Evolutionary conservation across 129 eudicot genomes (phyloP).

Genomic region (Glebionis coronaria): DNA sequence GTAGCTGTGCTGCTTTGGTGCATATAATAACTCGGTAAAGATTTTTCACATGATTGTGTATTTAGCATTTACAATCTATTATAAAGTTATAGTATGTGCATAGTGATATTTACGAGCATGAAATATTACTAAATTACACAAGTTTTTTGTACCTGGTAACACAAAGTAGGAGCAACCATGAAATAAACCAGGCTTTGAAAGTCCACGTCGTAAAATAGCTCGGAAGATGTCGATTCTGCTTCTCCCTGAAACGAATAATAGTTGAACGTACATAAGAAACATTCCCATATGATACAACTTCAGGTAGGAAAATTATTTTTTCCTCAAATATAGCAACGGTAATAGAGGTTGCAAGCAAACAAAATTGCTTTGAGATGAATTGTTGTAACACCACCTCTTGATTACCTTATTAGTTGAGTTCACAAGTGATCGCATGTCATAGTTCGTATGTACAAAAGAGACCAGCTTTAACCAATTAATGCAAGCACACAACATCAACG

Average conservation of each 20-base stretch:
- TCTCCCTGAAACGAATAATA: conserved; percentile 45
- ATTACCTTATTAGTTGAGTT: conserved; percentile 64
- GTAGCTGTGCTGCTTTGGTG: too few relatives aligned
- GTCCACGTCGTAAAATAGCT: conserved; percentile 52
- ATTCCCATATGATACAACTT: conserved; percentile 8
- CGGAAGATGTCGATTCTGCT: conserved; percentile 46
- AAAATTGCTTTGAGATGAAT: not conserved
- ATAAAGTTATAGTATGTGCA: not conserved
- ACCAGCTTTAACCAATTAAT: conserved; percentile 89
- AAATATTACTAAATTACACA: conserved; percentile 8
- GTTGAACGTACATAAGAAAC: conserved; percentile 5
- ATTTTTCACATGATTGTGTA: too few relatives aligned
- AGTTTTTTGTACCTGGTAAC: conserved; percentile 69
- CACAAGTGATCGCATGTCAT: conserved; percentile 71
- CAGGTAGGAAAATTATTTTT: too few relatives aligned
- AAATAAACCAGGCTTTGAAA: conserved; percentile 82
- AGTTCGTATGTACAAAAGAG: conserved; percentile 87
- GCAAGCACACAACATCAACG: conserved; percentile 74
- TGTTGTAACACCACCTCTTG: conserved; percentile 6
- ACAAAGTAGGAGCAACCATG: conserved; percentile 95
- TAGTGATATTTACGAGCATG: not conserved
- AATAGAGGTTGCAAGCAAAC: not conserved
- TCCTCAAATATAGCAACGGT: not conserved
- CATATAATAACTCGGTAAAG: not conserved
- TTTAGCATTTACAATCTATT: too few relatives aligned